Evolutionary conservation across 164 flowering plant genomes (phyloP).

Genomic region (Stephania japonica): DNA sequence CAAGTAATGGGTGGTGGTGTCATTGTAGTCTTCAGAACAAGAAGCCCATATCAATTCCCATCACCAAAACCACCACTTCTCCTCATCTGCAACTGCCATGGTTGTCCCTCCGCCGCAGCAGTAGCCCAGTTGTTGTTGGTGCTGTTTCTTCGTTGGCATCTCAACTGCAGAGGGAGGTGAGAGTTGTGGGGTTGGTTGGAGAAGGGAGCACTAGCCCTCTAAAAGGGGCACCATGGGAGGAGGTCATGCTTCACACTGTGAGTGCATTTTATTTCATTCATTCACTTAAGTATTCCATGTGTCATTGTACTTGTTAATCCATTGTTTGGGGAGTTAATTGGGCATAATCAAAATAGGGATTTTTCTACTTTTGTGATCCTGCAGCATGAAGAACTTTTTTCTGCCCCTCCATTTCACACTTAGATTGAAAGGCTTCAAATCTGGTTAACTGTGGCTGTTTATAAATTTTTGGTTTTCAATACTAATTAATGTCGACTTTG

Average conservation of each 20-base stretch:
- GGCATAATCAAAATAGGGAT: no score
- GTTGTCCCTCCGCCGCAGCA: no score
- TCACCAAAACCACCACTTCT: conserved; percentile 85
- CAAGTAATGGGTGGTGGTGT: conserved; percentile 92
- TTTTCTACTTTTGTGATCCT: not conserved
- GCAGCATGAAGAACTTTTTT: not conserved
- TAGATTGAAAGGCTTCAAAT: no score
- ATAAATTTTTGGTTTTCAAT: no score
- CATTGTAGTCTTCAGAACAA: conserved; percentile 92
- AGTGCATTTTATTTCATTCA: conserved; percentile 13
- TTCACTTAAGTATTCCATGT: not conserved
- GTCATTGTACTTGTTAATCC: no score
- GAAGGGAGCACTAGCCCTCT: conserved; percentile 71
- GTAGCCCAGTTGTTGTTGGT: no score
- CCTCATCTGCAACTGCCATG: no score
- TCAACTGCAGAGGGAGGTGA: conserved; percentile 26
- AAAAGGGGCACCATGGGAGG: conserved; percentile 62
- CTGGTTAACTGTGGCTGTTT: no score
- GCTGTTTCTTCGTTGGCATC: no score
- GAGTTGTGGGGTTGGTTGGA: conserved; percentile 65
- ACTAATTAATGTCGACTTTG: no score
- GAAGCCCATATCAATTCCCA: conserved; percentile 66
- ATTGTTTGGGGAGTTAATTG: no score
- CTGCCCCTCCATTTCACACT: no score
- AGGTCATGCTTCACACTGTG: conserved; percentile 91